Conservation (phyloP, 2,329 filamentous ascomycete species). For the Byssochlamys sp. region DNA sequence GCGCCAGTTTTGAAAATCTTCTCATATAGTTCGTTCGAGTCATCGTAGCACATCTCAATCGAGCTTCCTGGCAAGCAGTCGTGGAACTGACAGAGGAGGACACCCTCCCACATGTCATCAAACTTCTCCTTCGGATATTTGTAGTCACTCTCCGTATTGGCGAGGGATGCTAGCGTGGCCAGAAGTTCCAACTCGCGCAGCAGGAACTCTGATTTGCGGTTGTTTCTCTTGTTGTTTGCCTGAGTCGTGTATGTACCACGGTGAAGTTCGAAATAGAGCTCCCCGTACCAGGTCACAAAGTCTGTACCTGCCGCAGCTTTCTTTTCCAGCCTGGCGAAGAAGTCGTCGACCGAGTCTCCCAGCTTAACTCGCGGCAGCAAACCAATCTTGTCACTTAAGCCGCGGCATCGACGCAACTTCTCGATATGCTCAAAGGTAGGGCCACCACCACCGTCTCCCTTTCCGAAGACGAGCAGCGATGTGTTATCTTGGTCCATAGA, state of each 20-base stretch:
- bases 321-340: constrained; percentile 76
- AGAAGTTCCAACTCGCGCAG: constrained; percentile 81
- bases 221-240: constrained; percentile 93
- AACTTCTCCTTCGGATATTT: constrained; percentile 90
- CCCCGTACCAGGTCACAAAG: constrained; percentile 92
- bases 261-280: constrained; percentile 95
- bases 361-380: constrained; percentile 78
- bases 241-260: constrained; percentile 96
- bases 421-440: constrained; percentile 90
- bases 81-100: constrained; percentile 91
- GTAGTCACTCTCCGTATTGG: constrained; percentile 52
- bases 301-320: constrained; percentile 59
- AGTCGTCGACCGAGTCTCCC: constrained; percentile 83
- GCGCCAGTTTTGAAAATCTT: constrained; percentile 70
- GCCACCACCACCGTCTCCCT: constrained; percentile 90
- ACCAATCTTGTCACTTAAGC: constrained; percentile 77
- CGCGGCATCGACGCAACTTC: constrained; percentile 84
- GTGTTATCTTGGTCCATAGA: constrained; percentile 87
- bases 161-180: constrained; percentile 73
- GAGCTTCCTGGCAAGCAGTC: constrained; percentile 90
- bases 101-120: constrained; percentile 88
- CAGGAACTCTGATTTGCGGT: constrained; percentile 73
- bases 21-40: constrained; percentile 82
- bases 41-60: constrained; percentile 97
- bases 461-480: constrained; percentile 86